phyloP scores from a whole-genome alignment of 257 asterid genomes.

The Solanum verrucosum region DNA sequence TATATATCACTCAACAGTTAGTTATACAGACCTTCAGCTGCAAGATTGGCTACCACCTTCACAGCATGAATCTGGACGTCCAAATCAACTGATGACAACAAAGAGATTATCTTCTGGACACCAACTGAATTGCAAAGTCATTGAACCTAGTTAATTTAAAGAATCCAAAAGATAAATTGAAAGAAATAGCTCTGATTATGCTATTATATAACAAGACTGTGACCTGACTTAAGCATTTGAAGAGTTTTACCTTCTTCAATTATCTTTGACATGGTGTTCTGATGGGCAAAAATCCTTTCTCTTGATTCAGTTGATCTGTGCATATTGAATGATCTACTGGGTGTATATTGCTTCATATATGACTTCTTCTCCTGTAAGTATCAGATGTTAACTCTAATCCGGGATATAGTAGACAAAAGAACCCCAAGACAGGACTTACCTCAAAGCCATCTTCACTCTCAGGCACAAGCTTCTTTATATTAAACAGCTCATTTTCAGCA shows the following conservation, averaged over 20 bases:
- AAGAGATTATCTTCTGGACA: constrained; percentile 69
- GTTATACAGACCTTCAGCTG: constrained; percentile 70
- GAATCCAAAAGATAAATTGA: neutral
- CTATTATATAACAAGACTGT: neutral
- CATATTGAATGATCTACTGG: constrained; percentile 33
- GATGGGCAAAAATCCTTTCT: constrained; percentile 56
- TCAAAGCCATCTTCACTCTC: constrained; percentile 86
- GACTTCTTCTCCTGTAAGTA: constrained; percentile 63
- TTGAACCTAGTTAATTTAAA: constrained; percentile 2
- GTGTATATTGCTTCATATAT: constrained; percentile 37
- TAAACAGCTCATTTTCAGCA: constrained; percentile 60
- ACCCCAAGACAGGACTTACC: constrained; percentile 27
- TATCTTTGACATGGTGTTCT: constrained; percentile 72
- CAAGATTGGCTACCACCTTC: constrained; percentile 94
- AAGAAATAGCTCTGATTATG: neutral
- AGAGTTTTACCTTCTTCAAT: constrained; percentile 79
- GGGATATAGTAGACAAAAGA: neutral
- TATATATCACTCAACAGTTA: neutral
- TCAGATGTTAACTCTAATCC: constrained; percentile 1
- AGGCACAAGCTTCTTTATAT: constrained; percentile 52
- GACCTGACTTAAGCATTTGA: neutral
- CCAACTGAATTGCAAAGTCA: constrained; percentile 53
- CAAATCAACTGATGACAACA: constrained; percentile 61
- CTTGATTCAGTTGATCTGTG: constrained; percentile 38
- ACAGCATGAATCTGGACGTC: constrained; percentile 93